Evolutionary conservation across 1,284 basidiomycete genomes (phyloP).

Genomic region (Ganoderma resinaceum): DNA sequence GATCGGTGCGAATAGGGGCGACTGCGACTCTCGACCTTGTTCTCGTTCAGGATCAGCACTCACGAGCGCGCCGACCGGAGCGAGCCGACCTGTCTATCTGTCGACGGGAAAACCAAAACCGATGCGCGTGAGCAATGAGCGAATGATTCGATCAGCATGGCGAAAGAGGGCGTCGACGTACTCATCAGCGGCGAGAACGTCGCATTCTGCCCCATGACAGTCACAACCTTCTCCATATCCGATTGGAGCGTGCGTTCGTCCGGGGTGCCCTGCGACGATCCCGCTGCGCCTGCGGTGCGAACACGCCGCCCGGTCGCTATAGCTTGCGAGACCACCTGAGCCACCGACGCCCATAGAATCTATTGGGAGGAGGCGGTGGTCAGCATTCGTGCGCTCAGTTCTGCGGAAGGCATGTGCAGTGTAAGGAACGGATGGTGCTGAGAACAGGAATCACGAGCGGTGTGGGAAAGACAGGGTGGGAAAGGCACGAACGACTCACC

Average conservation of each 20-base stretch:
- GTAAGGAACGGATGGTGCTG: not conserved
- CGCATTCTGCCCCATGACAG: conserved; percentile 26
- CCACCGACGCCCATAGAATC: conserved; percentile 30
- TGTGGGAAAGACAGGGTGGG: not conserved
- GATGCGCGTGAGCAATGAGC: conserved; percentile 16
- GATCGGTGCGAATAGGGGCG: not conserved
- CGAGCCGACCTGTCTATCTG: conserved; percentile 25
- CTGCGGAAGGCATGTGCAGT: not conserved
- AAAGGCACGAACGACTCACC: conserved; percentile 19
- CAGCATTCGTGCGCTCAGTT: not conserved
- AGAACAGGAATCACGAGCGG: too few species aligned
- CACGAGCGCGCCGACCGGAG: conserved; percentile 4
- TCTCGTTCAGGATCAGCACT: conserved; percentile 1
- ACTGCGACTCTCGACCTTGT: not conserved
- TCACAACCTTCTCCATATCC: conserved; percentile 14
- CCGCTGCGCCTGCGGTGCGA: conserved; percentile 18
- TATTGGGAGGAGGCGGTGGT: not conserved
- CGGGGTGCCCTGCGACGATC: conserved; percentile 16
- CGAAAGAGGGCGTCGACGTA: conserved; percentile 15
- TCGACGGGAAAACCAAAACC: conserved; percentile 10
- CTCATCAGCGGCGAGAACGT: conserved; percentile 28
- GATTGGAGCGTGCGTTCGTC: conserved; percentile 25
- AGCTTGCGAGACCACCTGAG: conserved; percentile 24
- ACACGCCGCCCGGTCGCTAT: conserved; percentile 21
- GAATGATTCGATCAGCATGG: conserved; percentile 20